Conservation (phyloP, 2,329 filamentous ascomycete species). For the Cladosporium cucumerinum region DNA sequence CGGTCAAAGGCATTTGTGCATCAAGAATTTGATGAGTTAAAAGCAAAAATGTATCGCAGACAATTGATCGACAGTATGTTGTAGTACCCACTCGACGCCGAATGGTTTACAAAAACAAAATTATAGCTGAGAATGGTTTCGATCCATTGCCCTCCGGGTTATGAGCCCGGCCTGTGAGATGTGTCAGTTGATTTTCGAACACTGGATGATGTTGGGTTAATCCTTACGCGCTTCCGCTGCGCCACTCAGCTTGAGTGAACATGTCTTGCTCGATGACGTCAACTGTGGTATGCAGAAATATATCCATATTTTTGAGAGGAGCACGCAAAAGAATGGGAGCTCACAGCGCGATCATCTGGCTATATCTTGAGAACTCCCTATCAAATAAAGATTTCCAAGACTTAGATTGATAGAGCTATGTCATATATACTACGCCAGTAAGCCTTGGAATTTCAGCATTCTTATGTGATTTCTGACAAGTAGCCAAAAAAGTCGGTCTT, state of each 20-base stretch:
- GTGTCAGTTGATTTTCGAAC: neutral
- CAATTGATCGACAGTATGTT: neutral
- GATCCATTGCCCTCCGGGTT: conserved; percentile 16
- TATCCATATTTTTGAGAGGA: neutral
- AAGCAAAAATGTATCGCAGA: neutral
- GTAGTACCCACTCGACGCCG: neutral
- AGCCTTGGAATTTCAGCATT: neutral
- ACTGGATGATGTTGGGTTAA: neutral
- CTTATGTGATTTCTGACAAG: neutral
- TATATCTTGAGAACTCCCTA: neutral
- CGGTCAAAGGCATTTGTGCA: neutral
- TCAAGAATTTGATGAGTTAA: neutral
- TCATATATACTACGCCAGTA: neutral
- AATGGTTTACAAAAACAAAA: neutral
- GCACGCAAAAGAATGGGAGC: neutral
- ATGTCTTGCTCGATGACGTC: neutral
- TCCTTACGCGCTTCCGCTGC: conserved; percentile 12
- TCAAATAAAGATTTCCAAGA: neutral
- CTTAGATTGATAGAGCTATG: neutral
- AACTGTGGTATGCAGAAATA: neutral
- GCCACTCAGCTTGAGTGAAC: conserved; percentile 12
- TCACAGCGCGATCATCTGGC: neutral
- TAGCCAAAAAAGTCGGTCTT: neutral
- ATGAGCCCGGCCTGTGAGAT: conserved; percentile 8
- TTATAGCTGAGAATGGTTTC: conserved; percentile 16